Evolutionary conservation across 2,329 filamentous ascomycete genomes (phyloP).

Genomic region (Macroventuria anomochaeta): DNA sequence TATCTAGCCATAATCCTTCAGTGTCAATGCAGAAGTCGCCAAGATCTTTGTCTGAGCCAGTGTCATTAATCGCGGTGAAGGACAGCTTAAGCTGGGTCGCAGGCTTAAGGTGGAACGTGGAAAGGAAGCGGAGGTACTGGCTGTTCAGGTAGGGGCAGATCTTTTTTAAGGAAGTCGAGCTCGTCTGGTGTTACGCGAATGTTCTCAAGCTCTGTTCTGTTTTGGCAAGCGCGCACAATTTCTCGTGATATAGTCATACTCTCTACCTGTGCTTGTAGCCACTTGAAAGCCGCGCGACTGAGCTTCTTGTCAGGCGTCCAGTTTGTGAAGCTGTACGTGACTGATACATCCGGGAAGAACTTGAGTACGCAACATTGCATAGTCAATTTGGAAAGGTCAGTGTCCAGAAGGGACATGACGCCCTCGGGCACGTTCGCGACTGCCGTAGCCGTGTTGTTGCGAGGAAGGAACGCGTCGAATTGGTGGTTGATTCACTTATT

Average conservation of each 20-base stretch:
- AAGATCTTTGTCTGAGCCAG: conserved; percentile 67
- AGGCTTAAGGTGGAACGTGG: conserved; percentile 80
- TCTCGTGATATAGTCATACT: conserved; percentile 57
- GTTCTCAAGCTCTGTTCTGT: conserved; percentile 73
- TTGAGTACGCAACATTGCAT: conserved; percentile 93
- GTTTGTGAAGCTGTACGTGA: conserved; percentile 94
- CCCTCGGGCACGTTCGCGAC: conserved; percentile 45
- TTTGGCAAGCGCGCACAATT: conserved; percentile 11
- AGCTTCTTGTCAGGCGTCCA: conserved; percentile 93
- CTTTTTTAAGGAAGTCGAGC: conserved; percentile 74
- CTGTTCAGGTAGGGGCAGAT: conserved; percentile 81
- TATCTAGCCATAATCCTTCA: conserved; percentile 87
- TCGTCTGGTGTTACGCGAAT: conserved; percentile 82
- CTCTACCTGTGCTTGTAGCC: conserved; percentile 82
- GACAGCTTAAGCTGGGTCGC: conserved; percentile 77
- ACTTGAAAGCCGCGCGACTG: conserved; percentile 79
- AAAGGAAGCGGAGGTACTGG: conserved; percentile 81
- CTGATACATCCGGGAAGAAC: conserved; percentile 80
- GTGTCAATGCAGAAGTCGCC: conserved; percentile 81
- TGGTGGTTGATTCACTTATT: conserved; percentile 4
- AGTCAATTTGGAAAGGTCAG: conserved; percentile 90
- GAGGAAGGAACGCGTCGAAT: not conserved
- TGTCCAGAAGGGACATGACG: conserved; percentile 56
- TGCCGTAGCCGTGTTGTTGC: conserved; percentile 30
- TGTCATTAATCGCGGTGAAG: conserved; percentile 65